Conservation (phyloP, 495 filamentous ascomycete species). For the Podospora pseudoanserina region DNA sequence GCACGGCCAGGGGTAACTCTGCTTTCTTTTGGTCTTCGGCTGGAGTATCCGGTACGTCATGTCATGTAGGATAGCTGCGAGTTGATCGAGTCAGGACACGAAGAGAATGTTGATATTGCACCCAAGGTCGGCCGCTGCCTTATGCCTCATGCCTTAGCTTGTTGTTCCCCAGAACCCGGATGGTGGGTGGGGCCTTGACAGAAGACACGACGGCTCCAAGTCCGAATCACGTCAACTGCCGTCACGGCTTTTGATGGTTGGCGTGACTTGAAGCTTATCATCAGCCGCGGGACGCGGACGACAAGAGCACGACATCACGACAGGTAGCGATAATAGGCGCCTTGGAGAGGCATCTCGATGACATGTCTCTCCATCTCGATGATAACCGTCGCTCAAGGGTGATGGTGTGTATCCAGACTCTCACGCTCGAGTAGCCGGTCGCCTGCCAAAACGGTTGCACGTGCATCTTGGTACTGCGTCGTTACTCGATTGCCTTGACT, state of each 20-base stretch:
- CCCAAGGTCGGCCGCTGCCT: neutral
- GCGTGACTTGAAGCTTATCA: too few species aligned
- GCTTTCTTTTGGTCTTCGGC: neutral
- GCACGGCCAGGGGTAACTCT: neutral
- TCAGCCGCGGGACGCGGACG: too few species aligned
- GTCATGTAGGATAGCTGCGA: neutral
- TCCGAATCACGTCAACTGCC: neutral
- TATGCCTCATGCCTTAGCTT: neutral
- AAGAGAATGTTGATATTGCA: slow-evolving; percentile 1
- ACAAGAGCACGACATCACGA: neutral
- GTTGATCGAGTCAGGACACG: neutral
- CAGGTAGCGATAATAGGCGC: neutral
- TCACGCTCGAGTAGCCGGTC: neutral
- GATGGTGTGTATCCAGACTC: neutral
- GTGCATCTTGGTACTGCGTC: neutral
- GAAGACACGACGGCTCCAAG: neutral
- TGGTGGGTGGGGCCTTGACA: neutral
- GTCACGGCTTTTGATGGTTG: too few species aligned
- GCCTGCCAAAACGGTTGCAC: neutral
- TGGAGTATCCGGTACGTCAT: neutral
- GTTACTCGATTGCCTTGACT: neutral
- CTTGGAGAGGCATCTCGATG: neutral
- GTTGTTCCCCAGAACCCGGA: neutral
- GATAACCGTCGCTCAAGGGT: neutral
- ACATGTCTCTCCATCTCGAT: neutral